Conservation (phyloP, 2,329 filamentous ascomycete genomes). For the Scopulariopsis brevicaulis region DNA sequence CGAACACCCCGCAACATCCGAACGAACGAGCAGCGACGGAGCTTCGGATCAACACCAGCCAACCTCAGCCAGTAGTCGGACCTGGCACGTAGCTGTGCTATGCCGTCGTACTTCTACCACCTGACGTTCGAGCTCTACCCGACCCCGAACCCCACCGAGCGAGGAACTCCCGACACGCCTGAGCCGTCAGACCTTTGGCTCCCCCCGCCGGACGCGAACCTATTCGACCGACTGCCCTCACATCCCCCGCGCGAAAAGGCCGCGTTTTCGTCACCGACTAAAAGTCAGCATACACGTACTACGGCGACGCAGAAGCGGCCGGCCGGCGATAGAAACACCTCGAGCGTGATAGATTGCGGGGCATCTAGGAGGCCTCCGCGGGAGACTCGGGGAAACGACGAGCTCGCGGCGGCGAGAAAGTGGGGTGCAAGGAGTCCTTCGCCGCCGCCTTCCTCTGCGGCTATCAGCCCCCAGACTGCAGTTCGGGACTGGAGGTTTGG, state of each 20-base stretch:
- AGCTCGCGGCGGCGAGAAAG: slow-evolving; percentile 25
- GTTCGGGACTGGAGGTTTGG: slow-evolving; percentile 71
- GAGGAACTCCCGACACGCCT: background rate
- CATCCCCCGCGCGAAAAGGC: slow-evolving; percentile 24
- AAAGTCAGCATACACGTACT: slow-evolving; percentile 3
- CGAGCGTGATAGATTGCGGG: slow-evolving; percentile 37
- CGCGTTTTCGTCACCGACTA: background rate
- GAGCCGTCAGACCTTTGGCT: slow-evolving; percentile 31
- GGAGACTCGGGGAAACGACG: slow-evolving; percentile 21
- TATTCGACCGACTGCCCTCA: slow-evolving; percentile 45
- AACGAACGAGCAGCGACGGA: too few relatives aligned
- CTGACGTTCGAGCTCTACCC: slow-evolving; percentile 55
- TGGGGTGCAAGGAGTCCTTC: slow-evolving; percentile 27
- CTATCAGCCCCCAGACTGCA: slow-evolving; percentile 35
- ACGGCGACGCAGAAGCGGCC: slow-evolving; percentile 1
- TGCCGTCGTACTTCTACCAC: slow-evolving; percentile 53
- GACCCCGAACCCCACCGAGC: slow-evolving; percentile 22
- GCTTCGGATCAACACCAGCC: too few relatives aligned
- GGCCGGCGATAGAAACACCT: slow-evolving; percentile 5
- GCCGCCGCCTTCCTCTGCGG: slow-evolving; percentile 28
- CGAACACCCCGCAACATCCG: too few relatives aligned
- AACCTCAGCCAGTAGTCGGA: too few relatives aligned
- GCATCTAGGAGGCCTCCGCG: slow-evolving; percentile 18
- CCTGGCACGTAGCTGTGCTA: slow-evolving; percentile 19
- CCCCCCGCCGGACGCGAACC: slow-evolving; percentile 31